Conservation (phyloP, 1,139 yeast genomes). For the Hyphopichia khmerensis region DNA sequence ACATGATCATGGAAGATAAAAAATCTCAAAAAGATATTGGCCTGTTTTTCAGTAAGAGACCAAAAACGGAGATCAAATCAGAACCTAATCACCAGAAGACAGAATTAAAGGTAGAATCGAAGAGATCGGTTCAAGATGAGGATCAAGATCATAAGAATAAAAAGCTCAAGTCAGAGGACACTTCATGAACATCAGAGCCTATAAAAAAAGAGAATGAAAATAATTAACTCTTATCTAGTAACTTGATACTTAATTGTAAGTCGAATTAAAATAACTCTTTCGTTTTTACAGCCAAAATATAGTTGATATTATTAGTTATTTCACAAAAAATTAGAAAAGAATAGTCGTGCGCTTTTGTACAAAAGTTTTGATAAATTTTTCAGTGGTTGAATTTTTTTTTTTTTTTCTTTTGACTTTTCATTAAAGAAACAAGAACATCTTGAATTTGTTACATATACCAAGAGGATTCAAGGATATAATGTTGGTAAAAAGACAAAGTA, state of each 20-base stretch:
- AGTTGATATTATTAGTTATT: too few relatives aligned
- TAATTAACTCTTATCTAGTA: too few relatives aligned
- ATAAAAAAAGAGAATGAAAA: too few relatives aligned
- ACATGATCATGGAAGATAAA: slow-evolving; percentile 32
- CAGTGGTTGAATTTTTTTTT: neutral
- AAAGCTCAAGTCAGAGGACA: neutral
- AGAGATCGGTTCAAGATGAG: neutral
- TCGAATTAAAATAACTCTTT: too few relatives aligned
- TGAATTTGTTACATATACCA: too few relatives aligned
- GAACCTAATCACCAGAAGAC: slow-evolving; percentile 1
- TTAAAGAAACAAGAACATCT: too few relatives aligned
- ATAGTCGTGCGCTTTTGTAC: neutral
- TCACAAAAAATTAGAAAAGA: too few relatives aligned
- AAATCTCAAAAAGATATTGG: slow-evolving; percentile 24
- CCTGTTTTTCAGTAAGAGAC: slow-evolving; percentile 21
- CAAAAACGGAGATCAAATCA: neutral
- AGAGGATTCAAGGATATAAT: too few relatives aligned
- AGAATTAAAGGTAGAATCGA: neutral
- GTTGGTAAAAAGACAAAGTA: neutral
- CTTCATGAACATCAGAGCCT: neutral
- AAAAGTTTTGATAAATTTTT: neutral
- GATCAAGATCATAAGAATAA: neutral
- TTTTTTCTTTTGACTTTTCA: neutral
- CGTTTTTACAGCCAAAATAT: too few relatives aligned
- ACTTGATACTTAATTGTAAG: too few relatives aligned